These are phyloP conservation scores for Elaphomyces granulatus DNA, from an alignment of 495 filamentous ascomycete genomes.

Conservation along the genomic window DNA sequence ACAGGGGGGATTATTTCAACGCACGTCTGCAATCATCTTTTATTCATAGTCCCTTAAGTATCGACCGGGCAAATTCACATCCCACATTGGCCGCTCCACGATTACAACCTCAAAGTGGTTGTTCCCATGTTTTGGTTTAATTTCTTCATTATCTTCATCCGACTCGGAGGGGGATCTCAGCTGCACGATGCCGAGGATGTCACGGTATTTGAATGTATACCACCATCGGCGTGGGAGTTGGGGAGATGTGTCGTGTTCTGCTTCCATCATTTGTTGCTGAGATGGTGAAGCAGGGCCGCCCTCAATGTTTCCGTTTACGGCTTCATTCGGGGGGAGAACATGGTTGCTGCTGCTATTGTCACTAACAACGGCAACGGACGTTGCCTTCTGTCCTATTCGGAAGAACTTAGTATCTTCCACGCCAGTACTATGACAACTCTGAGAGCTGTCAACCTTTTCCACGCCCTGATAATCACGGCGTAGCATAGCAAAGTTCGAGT, in stretches of 20 bases:
- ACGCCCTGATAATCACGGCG: constrained; percentile 10
- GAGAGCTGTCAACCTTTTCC: background rate
- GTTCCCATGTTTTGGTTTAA: constrained; percentile 1
- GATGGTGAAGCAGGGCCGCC: constrained; percentile 2
- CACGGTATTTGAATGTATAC: constrained; percentile 80
- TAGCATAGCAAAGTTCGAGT: constrained; percentile 21
- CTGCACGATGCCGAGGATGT: constrained; percentile 77
- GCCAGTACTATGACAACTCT: background rate
- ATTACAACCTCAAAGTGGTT: constrained; percentile 61
- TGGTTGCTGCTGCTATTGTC: background rate
- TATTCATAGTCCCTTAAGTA: constrained; percentile 56
- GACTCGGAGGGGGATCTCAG: constrained; percentile 28
- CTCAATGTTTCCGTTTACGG: too few relatives aligned
- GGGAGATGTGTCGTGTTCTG: constrained; percentile 7
- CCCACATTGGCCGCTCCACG: constrained; percentile 76
- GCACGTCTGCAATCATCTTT: too few relatives aligned
- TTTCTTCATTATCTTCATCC: constrained; percentile 15
- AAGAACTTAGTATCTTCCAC: background rate
- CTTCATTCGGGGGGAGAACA: background rate
- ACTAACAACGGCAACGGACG: background rate
- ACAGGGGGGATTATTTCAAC: too few relatives aligned
- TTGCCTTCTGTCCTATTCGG: background rate
- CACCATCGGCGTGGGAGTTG: constrained; percentile 38
- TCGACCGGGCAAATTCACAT: constrained; percentile 62
- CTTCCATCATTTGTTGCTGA: constrained; percentile 17